Base-by-base conservation (phyloP, 345 rosid species). In the Litchi chinensis region DNA sequence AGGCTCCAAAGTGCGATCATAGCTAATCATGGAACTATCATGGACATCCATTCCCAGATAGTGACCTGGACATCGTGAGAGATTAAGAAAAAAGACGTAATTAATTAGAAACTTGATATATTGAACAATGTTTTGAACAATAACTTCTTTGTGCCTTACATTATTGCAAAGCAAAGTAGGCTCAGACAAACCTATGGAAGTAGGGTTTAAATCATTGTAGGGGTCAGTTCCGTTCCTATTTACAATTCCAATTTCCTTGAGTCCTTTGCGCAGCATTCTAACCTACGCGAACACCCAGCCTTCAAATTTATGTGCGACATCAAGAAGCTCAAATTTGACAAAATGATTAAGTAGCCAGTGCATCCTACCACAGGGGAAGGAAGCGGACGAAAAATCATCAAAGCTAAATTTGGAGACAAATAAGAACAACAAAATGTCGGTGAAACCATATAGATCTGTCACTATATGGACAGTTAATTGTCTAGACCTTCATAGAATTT, bases 31-130 rank as follows among this genome's bases (percentile, higher is more conserved):
- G 76, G 94, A 91, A 86, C 95, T 88, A 88, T 96, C 99, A 76
- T 96, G 99, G 83, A 96, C 98, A 80, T 94, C 98, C 97, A 96
- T 92, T 79, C 99, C 99, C 11, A 95, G 91, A 86, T 91, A 95
- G 84, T 95, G 99, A 85, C 99, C 99, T 94, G 84, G 65, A 85
- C 74, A 78, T 70, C 79, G 81, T 59, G 81, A 80, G 57, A 65
- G 28, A 63, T 12, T 68, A 52, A 60, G 40, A 57, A 24, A 54
- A n/a, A 32, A 15, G 68, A 60, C 67, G 63, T 68, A 70, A 18
- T 46, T 24, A 68, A 75, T 22, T 56, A 39, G 43, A 43, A 44
- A 64, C 43, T 66, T 72, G 56, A 40, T 48, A 74, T 59, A 70
- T 11, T 13, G 37, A 50, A 69, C 7, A 62, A 43, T 59, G 60